Evolutionary conservation across 305 asterid genomes (phyloP), one percentile per base, ranked within the genome.

Genomic region (Petunia hybrid): DNA sequence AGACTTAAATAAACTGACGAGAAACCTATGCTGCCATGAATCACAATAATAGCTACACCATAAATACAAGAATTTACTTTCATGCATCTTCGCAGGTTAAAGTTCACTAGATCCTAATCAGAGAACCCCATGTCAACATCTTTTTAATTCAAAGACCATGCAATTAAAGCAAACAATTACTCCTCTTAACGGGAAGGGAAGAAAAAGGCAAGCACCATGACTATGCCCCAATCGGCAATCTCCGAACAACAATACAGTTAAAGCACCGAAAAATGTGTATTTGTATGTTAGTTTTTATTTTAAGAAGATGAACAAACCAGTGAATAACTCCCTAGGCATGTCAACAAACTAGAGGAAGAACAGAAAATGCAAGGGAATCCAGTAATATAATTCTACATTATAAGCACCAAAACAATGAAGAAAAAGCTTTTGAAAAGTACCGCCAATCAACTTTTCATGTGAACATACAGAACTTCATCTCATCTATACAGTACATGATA

Each of bases 1-100:
- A 13, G 42, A 45, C 16, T 73, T 22, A 3, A 51, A 4, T 13
- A 53, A 73, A 12, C 36, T 35, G 57, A 12, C 13, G 13, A 51
- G 43, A 51, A 35, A 51, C 3, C 48, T 39, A 35, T 12, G 45
- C 1, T 35, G 13, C 6, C 46, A 36, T 73, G 63, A 73, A 73
- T 51, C 46, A 73, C 13, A 48, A 6, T 1, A 73, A 73, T 22
- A 22, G 31, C 78, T 51, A 38, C 8, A 73, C 45, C 6, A 73
- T 51, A 73, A 73, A 73, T 73, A 73, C 46, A 51, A 51, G 63
- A 73, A 36, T n/a, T 14, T 13, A 51, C 78, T 51, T 46, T 73
- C 42, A 73, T 73, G 48, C 78, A 36, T 53, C 14, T 73, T 13
- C 6, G 45, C 14, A 36, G 64, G 38, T 14, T 2, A 36, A 5